phyloP scores from a whole-genome alignment of 2,329 filamentous ascomycete species.

The Penicillium sp. region DNA sequence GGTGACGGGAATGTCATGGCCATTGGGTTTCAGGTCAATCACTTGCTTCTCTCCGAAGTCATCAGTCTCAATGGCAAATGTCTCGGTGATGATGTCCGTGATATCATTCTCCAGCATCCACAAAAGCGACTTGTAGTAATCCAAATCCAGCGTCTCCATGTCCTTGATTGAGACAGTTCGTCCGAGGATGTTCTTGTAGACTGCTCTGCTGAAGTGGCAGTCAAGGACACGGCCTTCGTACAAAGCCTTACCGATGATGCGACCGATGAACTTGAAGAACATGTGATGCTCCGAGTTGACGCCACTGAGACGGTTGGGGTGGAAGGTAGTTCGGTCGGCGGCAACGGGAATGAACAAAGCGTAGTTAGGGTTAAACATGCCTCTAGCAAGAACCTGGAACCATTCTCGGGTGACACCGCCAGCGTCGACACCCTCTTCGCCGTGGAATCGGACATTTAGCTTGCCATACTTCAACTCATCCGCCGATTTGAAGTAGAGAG shows the following conservation, averaged over 20 bases:
- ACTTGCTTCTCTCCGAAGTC: constrained; percentile 88
- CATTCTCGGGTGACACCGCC: constrained; percentile 97
- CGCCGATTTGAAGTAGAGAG: constrained; percentile 93
- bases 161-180: constrained; percentile 97
- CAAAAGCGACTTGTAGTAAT: constrained; percentile 97
- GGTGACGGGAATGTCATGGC: constrained; percentile 88
- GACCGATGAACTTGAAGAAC: constrained; percentile 99
- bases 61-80: constrained; percentile 91
- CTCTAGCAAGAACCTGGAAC: constrained; percentile 95
- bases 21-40: constrained; percentile 83
- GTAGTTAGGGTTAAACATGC: constrained; percentile 99
- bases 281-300: constrained; percentile 94
- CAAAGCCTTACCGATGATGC: constrained; percentile 95
- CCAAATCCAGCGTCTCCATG: constrained; percentile 97
- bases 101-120: constrained; percentile 99
- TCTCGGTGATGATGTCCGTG: constrained; percentile 94
- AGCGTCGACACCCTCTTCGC: constrained; percentile 96
- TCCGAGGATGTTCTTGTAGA: constrained; percentile 96
- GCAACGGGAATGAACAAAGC: constrained; percentile 95
- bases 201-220: constrained; percentile 97
- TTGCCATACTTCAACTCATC: constrained; percentile 99
- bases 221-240: constrained; percentile 95
- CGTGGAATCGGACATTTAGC: constrained; percentile 94
- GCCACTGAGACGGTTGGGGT: constrained; percentile 90
- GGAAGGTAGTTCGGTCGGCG: constrained; percentile 96